Evolutionary conservation across 1,284 basidiomycete species (phyloP), one percentile per base, ranked within the genome.

Genomic region (Coniophora puteana): DNA sequence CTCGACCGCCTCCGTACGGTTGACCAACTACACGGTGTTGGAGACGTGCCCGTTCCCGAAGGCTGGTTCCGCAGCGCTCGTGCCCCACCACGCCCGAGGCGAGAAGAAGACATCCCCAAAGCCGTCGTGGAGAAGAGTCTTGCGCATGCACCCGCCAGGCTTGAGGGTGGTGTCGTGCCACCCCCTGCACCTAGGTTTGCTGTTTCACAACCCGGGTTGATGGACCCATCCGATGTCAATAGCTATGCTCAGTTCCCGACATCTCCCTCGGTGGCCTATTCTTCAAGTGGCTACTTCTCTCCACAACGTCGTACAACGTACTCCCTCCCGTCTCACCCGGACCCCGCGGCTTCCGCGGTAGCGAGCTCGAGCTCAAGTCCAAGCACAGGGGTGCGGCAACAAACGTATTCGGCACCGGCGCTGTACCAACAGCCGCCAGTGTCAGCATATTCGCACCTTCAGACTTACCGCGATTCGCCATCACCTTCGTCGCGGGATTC

Each of bases 31-130:
- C 74, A 69, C 24, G 74, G 75, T 25, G 69, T 85, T 43, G 80
- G 81, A 24, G 76, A 83, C 57, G 62, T 78, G 17, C 57, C 61
- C 26, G 79, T 88, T 14, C 86, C 85, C 31, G 80, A 84, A 36
- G 83, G 82, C 12, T 78, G 78, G 72, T 89, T 88, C 65, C 73
- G 74, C 54, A 86, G 83, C 59, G 83, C 86, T 30, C 58, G 58
- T 34, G 74, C 85, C 38, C 75, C 82, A 38, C 75, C 72, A 38
- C 85, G 84, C 57, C 62, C 62, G 56, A 67, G 72, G 47, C 71
- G 78, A 43, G 74, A 76, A 23, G 78, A 81, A 43, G 67, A 70
- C 54, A 66, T 64, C 11, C 60, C 58, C 13, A 60, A 64, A 48
- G 59, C 61, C 23, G 58, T 62, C 38, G 50, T 63, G 16, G 57